These are phyloP conservation scores for Juncus effusus DNA, from an alignment of 176 grass and related monocot genomes.

Conservation along the genomic window DNA sequence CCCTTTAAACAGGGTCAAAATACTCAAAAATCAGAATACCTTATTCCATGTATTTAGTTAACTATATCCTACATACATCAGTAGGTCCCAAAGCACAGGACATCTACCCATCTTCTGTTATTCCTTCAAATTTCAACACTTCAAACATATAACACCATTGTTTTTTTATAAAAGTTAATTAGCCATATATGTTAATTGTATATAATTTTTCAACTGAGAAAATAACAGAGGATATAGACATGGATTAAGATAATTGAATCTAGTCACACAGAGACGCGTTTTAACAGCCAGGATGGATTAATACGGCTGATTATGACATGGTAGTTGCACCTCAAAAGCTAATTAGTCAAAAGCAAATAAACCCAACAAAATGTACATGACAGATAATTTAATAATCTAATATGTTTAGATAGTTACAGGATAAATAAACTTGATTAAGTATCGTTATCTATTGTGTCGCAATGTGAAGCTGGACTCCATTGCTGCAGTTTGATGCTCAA, in stretches of 20 bases:
- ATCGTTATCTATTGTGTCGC: constrained; percentile 29
- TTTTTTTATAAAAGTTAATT: not conserved
- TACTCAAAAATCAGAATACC: not conserved
- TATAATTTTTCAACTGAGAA: not conserved
- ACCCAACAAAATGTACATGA: constrained; percentile 13
- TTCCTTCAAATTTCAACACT: not conserved
- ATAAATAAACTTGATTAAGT: not conserved
- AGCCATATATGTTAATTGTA: not conserved
- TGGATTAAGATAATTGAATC: constrained; percentile 12
- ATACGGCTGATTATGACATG: constrained; percentile 2
- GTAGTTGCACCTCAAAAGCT: not conserved
- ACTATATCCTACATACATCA: not conserved
- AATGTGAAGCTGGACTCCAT: constrained; percentile 39
- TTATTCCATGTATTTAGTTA: not conserved
- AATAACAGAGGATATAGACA: constrained; percentile 6
- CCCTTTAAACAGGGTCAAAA: constrained; percentile 11
- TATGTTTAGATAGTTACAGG: not conserved
- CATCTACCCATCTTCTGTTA: not conserved
- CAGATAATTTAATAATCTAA: constrained; percentile 8
- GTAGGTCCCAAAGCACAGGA: not conserved
- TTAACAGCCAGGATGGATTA: constrained; percentile 54
- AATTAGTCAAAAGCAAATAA: constrained; percentile 10
- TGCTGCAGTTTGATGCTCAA: constrained; percentile 5
- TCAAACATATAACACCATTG: not conserved
- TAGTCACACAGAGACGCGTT: constrained; percentile 46